Evolutionary conservation across 805 yeast species (phyloP).

Genomic region (Starmerella vitae): DNA sequence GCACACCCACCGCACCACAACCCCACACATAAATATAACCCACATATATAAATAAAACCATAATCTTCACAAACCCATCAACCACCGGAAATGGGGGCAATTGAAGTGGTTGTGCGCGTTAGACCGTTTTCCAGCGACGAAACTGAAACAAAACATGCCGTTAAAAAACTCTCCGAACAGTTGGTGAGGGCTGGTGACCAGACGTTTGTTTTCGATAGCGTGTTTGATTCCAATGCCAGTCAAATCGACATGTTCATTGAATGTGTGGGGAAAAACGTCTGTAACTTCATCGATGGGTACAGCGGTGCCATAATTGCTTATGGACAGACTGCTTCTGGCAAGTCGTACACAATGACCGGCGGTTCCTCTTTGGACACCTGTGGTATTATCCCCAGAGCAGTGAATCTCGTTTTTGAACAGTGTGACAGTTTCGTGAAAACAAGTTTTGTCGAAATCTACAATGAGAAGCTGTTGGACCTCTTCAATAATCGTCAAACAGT

Average conservation of each 20-base stretch:
- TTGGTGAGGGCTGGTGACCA: no score
- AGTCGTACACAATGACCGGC: constrained; percentile 66
- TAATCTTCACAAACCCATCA: no score
- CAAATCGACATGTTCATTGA: constrained; percentile 50
- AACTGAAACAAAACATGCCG: no score
- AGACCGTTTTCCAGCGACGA: no score
- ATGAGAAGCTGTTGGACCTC: constrained; percentile 62
- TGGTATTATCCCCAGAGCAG: constrained; percentile 58
- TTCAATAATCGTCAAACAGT: constrained; percentile 30
- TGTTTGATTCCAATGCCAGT: constrained; percentile 37
- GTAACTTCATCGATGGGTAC: constrained; percentile 56
- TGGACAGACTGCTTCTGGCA: constrained; percentile 71
- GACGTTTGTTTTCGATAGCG: constrained; percentile 48
- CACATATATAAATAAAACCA: no score
- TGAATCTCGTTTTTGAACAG: constrained; percentile 42
- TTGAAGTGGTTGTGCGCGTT: no score
- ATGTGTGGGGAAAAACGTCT: constrained; percentile 47
- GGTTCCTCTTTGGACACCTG: constrained; percentile 30
- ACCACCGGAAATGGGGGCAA: no score
- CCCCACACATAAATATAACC: no score
- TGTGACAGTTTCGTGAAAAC: constrained; percentile 36
- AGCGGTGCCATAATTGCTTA: constrained; percentile 65
- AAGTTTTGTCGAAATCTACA: constrained; percentile 65
- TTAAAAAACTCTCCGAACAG: no score
- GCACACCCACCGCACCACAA: no score